Conservation (phyloP, 345 rosid genomes). For the Populus ilicifolia region DNA sequence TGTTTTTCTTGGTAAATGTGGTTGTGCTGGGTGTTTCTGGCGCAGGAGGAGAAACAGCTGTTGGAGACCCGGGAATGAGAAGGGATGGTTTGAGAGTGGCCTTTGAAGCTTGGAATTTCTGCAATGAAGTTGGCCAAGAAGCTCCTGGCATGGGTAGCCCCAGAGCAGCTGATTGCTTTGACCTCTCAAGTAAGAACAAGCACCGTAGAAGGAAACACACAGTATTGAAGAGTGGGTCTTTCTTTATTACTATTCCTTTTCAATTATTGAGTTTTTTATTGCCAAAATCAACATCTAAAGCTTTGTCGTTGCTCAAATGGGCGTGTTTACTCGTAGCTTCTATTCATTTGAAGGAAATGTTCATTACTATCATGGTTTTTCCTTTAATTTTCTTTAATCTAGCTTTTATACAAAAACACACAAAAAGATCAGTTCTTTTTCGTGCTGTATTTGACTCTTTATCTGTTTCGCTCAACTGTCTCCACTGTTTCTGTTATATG, state of each 20-base stretch:
- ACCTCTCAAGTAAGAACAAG: slow-evolving; percentile 23
- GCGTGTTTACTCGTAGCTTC: background rate
- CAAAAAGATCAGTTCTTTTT: background rate
- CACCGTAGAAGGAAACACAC: slow-evolving; percentile 10
- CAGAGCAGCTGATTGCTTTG: slow-evolving; percentile 37
- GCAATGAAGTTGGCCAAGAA: slow-evolving; percentile 33
- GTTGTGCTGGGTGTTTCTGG: slow-evolving; percentile 16
- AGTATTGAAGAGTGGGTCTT: background rate
- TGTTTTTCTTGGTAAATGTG: slow-evolving; percentile 26
- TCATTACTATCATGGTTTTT: background rate
- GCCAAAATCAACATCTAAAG: background rate
- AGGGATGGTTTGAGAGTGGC: slow-evolving; percentile 34
- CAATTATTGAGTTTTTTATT: background rate
- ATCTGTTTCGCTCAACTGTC: background rate
- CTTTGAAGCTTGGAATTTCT: slow-evolving; percentile 37
- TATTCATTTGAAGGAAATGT: background rate
- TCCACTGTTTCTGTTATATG: background rate
- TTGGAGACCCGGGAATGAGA: slow-evolving; percentile 35
- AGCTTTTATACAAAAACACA: background rate
- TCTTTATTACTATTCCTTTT: background rate
- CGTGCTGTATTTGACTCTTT: background rate
- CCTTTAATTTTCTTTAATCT: background rate
- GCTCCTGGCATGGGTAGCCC: slow-evolving; percentile 30
- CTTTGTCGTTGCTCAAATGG: slow-evolving; percentile 1
- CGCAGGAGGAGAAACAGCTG: slow-evolving; percentile 33